Evolutionary conservation across 768 basidiomycete species (phyloP).

Genomic region (Russula lepida): DNA sequence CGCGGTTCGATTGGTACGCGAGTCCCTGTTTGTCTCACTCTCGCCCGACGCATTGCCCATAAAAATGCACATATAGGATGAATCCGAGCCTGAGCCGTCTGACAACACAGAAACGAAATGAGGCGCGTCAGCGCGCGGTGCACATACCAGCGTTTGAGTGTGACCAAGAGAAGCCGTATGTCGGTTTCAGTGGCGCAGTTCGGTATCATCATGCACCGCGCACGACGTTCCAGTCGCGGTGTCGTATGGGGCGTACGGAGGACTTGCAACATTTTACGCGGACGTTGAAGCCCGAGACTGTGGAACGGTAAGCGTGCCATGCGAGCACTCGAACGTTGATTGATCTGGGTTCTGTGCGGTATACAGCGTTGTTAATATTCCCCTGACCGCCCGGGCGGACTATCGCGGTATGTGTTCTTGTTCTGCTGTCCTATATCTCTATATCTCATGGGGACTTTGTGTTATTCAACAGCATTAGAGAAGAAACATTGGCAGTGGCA

Average conservation of each 20-base stretch:
- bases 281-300: conserved; percentile 40
- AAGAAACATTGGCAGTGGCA: conserved; percentile 51
- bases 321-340: not conserved
- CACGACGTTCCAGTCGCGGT: conserved; percentile 39
- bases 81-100: conserved; percentile 14
- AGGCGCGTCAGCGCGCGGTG: conserved; percentile 1
- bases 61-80: not conserved
- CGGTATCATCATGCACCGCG: conserved; percentile 31
- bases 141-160: conserved; percentile 31
- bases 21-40: not conserved
- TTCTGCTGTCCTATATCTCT: not conserved
- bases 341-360: not conserved
- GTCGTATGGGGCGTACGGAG: conserved; percentile 36
- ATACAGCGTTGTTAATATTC: conserved; percentile 51
- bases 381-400: conserved; percentile 49
- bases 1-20: conserved; percentile 63
- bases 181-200: conserved; percentile 28
- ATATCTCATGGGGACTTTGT: not conserved
- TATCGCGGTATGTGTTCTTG: conserved; percentile 42
- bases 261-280: conserved; percentile 66
- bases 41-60: not conserved
- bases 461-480: conserved; percentile 32
- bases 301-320: conserved; percentile 43
- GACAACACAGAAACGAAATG: conserved; percentile 26
- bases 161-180: conserved; percentile 29